Evolutionary conservation across 225 moss, liverwort and hornwort genomes (phyloP).

Genomic region (Climacium dendroides): DNA sequence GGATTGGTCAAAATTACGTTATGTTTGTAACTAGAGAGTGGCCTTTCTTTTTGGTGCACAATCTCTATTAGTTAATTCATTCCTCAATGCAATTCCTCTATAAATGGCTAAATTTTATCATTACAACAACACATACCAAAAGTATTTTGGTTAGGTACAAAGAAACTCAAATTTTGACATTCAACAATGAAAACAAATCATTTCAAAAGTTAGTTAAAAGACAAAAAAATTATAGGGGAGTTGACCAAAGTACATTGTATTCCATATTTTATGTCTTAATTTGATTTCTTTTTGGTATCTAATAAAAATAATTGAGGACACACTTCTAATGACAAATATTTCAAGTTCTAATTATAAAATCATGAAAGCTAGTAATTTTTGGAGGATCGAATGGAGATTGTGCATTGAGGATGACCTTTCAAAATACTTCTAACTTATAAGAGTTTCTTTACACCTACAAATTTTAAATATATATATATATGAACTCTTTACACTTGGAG

Average conservation of each 20-base stretch:
- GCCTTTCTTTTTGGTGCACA: not conserved
- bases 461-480: not conserved
- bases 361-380: not conserved
- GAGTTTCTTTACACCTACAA: not conserved
- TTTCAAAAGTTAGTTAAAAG: not conserved
- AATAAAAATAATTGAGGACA: not conserved
- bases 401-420: not conserved
- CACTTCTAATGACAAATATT: not conserved
- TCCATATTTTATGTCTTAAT: not conserved
- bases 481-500: not conserved
- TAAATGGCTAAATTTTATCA: not conserved
- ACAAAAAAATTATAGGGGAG: not conserved
- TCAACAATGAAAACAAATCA: not conserved
- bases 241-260: not conserved
- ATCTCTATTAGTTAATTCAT: not conserved
- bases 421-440: not conserved
- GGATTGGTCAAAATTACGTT: not conserved
- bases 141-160: not conserved
- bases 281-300: not conserved
- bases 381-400: fast-evolving
- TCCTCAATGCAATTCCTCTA: not conserved
- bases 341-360: not conserved
- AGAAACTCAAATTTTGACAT: not conserved
- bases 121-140: fast-evolving
- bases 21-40: fast-evolving